phyloP scores from a whole-genome alignment of 306 rosid genomes.

The Begonia fuchsioides region DNA sequence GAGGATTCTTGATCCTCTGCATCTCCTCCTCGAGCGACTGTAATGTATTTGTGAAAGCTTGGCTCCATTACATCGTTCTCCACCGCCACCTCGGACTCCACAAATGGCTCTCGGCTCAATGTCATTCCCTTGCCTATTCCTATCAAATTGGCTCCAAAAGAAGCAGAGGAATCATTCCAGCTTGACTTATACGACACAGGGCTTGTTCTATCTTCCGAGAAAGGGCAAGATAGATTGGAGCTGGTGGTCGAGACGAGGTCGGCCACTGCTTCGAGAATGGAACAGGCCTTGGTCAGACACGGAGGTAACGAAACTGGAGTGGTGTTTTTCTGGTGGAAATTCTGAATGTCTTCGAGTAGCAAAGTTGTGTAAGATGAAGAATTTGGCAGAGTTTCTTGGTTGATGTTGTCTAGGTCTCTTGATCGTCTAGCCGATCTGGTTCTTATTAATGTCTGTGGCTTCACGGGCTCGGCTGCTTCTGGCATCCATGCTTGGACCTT shows the following conservation, averaged over 20 bases:
- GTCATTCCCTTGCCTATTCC: background rate
- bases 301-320: constrained; percentile 43
- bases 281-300: constrained; percentile 83
- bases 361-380: too few relatives aligned
- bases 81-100: constrained; percentile 51
- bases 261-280: constrained; percentile 91
- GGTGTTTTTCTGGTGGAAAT: constrained; percentile 69
- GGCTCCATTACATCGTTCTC: constrained; percentile 60
- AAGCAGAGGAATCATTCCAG: too few relatives aligned
- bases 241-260: constrained; percentile 56
- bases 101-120: constrained; percentile 40
- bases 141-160: too few relatives aligned
- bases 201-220: constrained; percentile 28
- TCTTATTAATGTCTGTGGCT: constrained; percentile 44
- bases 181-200: too few relatives aligned
- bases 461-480: constrained; percentile 18
- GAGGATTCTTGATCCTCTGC: constrained; percentile 71
- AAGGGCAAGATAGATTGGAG: constrained; percentile 27
- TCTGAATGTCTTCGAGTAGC: constrained; percentile 77
- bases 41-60: constrained; percentile 74
- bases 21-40: constrained; percentile 39
- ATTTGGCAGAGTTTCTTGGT: too few relatives aligned
- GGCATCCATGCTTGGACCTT: constrained; percentile 22
- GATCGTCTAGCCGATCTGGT: constrained; percentile 69
- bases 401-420: constrained; percentile 58